These are phyloP conservation scores for Chalaropsis thielavioides DNA, from an alignment of 2,329 filamentous ascomycete species.

Conservation along the genomic window DNA sequence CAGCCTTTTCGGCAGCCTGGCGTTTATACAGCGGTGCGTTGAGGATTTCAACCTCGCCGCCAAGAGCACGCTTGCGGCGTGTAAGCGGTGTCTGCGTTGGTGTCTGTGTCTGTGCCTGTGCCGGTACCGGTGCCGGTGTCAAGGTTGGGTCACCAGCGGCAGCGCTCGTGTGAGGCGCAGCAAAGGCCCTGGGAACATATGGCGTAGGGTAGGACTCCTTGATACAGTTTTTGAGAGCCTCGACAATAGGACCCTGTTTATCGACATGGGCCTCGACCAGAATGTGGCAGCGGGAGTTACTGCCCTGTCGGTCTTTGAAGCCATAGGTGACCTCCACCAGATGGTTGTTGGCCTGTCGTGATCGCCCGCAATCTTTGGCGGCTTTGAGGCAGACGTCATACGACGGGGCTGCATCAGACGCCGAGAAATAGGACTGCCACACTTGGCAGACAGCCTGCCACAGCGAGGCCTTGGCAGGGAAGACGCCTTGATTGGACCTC, in stretches of 20 bases:
- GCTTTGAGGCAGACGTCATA: constrained; percentile 28
- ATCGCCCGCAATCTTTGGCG: constrained; percentile 28
- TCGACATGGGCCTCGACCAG: constrained; percentile 31
- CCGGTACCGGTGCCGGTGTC: neutral
- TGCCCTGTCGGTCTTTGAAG: constrained; percentile 29
- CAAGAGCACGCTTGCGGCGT: constrained; percentile 18
- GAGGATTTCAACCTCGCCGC: constrained; percentile 32
- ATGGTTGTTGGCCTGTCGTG: constrained; percentile 19
- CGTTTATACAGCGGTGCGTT: constrained; percentile 37
- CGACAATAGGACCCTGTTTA: constrained; percentile 30
- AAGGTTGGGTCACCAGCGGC: neutral
- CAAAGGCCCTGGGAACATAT: constrained; percentile 23
- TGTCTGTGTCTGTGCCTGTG: neutral
- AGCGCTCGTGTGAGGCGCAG: neutral
- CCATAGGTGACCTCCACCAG: constrained; percentile 31
- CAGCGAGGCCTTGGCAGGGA: constrained; percentile 37
- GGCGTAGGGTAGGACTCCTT: constrained; percentile 32
- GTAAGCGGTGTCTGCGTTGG: constrained; percentile 10
- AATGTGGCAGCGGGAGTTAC: constrained; percentile 32
- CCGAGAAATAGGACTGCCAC: constrained; percentile 31
- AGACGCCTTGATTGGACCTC: constrained; percentile 30
- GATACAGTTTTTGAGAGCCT: constrained; percentile 33
- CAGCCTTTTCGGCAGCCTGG: constrained; percentile 20
- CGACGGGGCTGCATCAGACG: constrained; percentile 26
- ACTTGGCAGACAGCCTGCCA: constrained; percentile 34